phyloP scores from a whole-genome alignment of 2,329 filamentous ascomycete genomes.

The Diplodia sapinea region DNA sequence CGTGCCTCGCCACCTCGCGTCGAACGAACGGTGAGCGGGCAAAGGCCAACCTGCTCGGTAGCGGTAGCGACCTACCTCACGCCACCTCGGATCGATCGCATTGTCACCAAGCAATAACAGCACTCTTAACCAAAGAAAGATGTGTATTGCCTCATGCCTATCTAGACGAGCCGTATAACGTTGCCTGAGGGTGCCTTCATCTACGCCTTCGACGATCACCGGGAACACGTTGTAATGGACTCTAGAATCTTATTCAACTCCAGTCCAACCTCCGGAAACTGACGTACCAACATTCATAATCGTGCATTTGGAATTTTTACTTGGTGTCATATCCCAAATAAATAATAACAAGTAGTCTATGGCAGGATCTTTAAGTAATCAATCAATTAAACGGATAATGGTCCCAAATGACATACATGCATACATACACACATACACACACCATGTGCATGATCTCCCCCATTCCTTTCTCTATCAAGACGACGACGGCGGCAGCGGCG shows the following conservation, averaged over 20 bases:
- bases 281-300: background rate
- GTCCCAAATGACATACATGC: no score
- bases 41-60: background rate
- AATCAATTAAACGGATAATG: no score
- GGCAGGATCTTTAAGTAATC: no score
- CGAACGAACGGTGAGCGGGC: background rate
- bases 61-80: background rate
- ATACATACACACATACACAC: no score
- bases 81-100: background rate
- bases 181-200: background rate
- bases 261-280: background rate
- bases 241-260: background rate
- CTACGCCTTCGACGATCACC: background rate
- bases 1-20: background rate
- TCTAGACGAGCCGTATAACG: background rate
- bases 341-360: no score
- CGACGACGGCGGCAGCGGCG: no score
- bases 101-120: background rate
- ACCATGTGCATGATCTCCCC: no score
- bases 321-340: no score
- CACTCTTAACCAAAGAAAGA: background rate
- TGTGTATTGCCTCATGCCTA: background rate
- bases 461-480: no score
- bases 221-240: background rate
- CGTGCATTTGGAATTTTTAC: no score